Base-by-base conservation (phyloP, 2,329 filamentous ascomycete genomes). In the Fusarium verrucosum region DNA sequence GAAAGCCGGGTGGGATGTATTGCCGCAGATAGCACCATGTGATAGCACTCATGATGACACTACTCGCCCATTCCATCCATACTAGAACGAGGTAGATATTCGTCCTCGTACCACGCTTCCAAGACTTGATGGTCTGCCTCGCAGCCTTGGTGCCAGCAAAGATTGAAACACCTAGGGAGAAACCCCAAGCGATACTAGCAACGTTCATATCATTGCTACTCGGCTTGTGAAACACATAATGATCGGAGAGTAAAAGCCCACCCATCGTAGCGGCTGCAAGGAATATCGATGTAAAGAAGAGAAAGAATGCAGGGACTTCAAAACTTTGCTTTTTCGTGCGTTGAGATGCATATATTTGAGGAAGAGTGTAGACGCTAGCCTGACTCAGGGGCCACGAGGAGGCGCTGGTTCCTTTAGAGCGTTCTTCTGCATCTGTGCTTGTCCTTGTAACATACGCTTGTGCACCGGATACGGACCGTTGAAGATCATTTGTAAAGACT, bases 151-250 rank as follows among this genome's bases (percentile, higher is more conserved):
- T 58, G 0, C 59, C 66, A 7, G 64, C 70, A 28, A 73, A 73
- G 23, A 73, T 69, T 10, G 63, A 73, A 9, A 73, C 60, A 4
- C 69, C 71, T 10, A 73, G 50, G 17, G 71, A 72, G 10, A 73
- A 62, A 0, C 71, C 71, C 70, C 69, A 73, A 14, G 70, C 63
- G 14, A 73, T 72, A n/a, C 70, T 73, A 14, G 71, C 71, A 55
- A 73, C 65, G 51, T 70, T 72, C 72, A 71, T 70, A 26, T 73
- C 71, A 58, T 62, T 69, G 23, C 20, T 23, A 22, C 61, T 68
- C 1, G 71, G 69, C 10, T 65, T 65, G 28, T 58, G 50, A 9
- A 50, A 57, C 32, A 45, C 32, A 32, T 69, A 73, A 33, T 59
- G 33, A 14, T 62, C 58, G n/a, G 70, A 58, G 9, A 72, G 44